Evolutionary conservation across 2,329 filamentous ascomycete genomes (phyloP), one percentile per base, ranked within the genome.

Genomic region (Monosporascus sp.): DNA sequence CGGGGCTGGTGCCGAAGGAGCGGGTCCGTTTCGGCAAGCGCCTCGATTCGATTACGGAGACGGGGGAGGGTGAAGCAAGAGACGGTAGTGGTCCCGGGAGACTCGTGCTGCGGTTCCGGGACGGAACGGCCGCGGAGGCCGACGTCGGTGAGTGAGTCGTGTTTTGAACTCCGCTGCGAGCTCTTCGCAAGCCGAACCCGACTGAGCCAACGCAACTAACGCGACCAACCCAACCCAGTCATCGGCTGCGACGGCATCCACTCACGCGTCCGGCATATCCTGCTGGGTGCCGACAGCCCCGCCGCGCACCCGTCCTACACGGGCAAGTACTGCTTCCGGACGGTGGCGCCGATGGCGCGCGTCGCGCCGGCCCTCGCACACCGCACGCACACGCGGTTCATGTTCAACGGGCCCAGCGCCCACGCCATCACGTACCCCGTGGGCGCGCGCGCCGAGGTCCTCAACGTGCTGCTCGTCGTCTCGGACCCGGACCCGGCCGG

Each of bases 231-330:
- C 4, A 42, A 37, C n/a, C 46, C 56, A 66, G 77, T 83, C 0
- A 72, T 87, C 52, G 83, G 81, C 5, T 84, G 81, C 62, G 84
- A 88, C 65, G 84, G 84, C 0, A 83, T 88, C 61, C 82, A 82
- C 62, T 83, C 80, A 1, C 70, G 72, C 3, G 72, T 79, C 3
- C 72, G 84, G 7, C 63, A 76, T 31, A 63, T 80, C 15, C 65
- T 87, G 5, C 68, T 85, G 3, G 80, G 78, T 0, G 62, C 72
- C 2, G 66, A 70, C 22, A 65, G 75, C 53, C 73, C 76, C 0
- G 70, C 73, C 3, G 68, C 74, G 0, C 63, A 73, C 25, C 72
- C 82, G 0, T 64, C 70, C 1, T 87, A 83, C 62, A 77, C 76
- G 0, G 71, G 77, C 34, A 82, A 84, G 56, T 81, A 81, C 65